A percentile compares a stretch with the other conserved stretches of the same genome.
These are phyloP conservation scores for Xylaria castorea DNA, from an alignment of 495 filamentous ascomycete genomes.

Conservation along the genomic window DNA sequence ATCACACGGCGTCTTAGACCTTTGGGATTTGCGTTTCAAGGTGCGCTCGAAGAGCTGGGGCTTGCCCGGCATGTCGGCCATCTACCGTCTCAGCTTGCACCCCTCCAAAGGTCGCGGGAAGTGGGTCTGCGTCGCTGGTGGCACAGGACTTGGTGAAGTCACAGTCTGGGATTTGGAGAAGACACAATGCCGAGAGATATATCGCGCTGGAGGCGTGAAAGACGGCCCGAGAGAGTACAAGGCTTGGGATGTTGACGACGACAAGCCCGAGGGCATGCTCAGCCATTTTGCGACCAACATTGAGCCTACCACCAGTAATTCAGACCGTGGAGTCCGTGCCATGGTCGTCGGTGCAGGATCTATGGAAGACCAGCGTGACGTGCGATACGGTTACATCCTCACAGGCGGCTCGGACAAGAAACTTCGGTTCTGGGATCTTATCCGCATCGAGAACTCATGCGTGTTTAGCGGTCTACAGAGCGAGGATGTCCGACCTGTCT, in stretches of 20 bases:
- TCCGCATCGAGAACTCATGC: slow-evolving; percentile 71
- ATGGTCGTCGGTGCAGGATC: slow-evolving; percentile 61
- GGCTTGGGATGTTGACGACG: slow-evolving; percentile 88
- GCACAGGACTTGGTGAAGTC: slow-evolving; percentile 88
- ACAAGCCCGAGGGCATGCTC: slow-evolving; percentile 86
- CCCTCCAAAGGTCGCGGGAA: slow-evolving; percentile 76
- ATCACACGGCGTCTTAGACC: slow-evolving; percentile 87
- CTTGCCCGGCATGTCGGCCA: slow-evolving; percentile 78
- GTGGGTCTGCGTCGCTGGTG: slow-evolving; percentile 86
- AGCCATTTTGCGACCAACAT: slow-evolving; percentile 80
- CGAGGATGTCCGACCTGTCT: slow-evolving; percentile 75
- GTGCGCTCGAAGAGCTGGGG: slow-evolving; percentile 89
- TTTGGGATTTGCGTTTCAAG: slow-evolving; percentile 96
- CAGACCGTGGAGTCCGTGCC: slow-evolving; percentile 65
- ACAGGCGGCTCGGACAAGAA: slow-evolving; percentile 90
- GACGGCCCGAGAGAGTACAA: slow-evolving; percentile 75
- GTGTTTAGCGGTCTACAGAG: slow-evolving; percentile 79
- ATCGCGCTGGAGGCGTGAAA: slow-evolving; percentile 66
- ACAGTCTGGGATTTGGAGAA: slow-evolving; percentile 97
- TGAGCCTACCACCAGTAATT: slow-evolving; percentile 58
- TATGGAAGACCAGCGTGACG: slow-evolving; percentile 64
- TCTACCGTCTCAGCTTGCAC: slow-evolving; percentile 80
- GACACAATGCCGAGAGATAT: slow-evolving; percentile 85
- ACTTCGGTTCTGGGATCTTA: slow-evolving; percentile 90
- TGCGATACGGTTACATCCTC: slow-evolving; percentile 73